Base-by-base conservation (phyloP, 2,329 filamentous ascomycete species). In the Xylaria sp. region DNA sequence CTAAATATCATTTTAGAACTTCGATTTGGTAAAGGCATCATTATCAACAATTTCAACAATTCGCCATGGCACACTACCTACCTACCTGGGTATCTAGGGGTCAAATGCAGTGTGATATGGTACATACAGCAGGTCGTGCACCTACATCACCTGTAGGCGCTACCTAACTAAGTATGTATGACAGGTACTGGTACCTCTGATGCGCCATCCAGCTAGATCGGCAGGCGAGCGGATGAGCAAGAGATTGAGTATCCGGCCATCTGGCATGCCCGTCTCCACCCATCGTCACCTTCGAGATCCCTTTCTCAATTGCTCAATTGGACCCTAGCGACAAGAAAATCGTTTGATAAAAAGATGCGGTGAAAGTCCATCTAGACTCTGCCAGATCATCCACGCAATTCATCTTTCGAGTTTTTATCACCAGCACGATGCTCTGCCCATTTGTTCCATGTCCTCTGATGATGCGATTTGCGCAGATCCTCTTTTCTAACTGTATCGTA, bases 381-480 rank as follows among this genome's bases (percentile, higher is more conserved):
- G 5, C 23, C 2, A 28, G 25, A 17, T 14, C 7, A 6, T 35
- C 11, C 23, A 17, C 28, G 28, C 7, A n/a, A 15, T 28, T 25
- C n/a, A 21, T 11, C 11, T 28, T 46, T 33, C 28, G 23, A 37
- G 45, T 33, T 33, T 19, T 21, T 11, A n/a, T n/a, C 7, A 40
- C 60, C 56, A 56, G 51, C 9, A 64, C 57, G 57, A 64, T 61
- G 4, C 57, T 64, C 57, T 60, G 61, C 57, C 57, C 61, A 64
- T 53, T 63, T 56, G 19, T 31, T 51, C 2, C 17, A 23, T 25
- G 28, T 31, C 28, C n/a, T 14, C 25, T 15, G 28, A 31, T 54
- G 62, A 55, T 58, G 62, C 54, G 49, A 64, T 50, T 58, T n/a
- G n/a, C 46, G 33, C 57, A 57, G 40, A 42, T 47, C 61, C 28